Conservation (phyloP, 768 basidiomycete genomes). For the Chiua virens region DNA sequence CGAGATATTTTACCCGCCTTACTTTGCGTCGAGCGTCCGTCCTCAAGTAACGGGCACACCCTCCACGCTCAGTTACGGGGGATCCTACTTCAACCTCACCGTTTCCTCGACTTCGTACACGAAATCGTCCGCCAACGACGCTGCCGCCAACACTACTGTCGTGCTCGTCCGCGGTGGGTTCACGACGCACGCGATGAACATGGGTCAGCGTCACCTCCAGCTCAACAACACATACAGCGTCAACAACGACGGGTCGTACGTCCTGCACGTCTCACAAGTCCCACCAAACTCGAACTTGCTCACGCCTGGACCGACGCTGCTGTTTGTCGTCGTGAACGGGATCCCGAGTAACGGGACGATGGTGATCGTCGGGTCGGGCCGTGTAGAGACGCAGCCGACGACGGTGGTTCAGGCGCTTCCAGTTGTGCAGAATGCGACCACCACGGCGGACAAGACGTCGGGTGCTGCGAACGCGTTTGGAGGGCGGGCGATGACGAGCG, state of each 20-base stretch:
- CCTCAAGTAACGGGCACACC: conserved; percentile 74
- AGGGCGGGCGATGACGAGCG: not conserved
- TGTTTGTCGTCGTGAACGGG: conserved; percentile 83
- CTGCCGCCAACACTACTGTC: conserved; percentile 73
- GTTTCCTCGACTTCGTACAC: conserved; percentile 66
- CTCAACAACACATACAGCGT: conserved; percentile 86
- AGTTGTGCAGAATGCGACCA: conserved; percentile 33
- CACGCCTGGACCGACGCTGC: conserved; percentile 83
- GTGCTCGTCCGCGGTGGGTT: conserved; percentile 82
- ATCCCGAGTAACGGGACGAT: conserved; percentile 79
- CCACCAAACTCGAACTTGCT: conserved; percentile 85
- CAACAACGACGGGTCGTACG: conserved; percentile 72
- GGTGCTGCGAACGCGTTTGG: not conserved
- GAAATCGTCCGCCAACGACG: conserved; percentile 58
- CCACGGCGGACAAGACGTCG: not conserved
- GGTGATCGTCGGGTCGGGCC: conserved; percentile 78
- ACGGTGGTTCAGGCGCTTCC: conserved; percentile 41
- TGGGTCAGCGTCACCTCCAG: conserved; percentile 80
- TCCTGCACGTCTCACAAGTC: conserved; percentile 76
- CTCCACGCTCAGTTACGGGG: conserved; percentile 79
- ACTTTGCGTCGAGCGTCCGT: conserved; percentile 69
- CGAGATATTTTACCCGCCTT: conserved; percentile 90
- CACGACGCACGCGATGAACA: conserved; percentile 85
- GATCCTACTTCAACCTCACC: conserved; percentile 71
- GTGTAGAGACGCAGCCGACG: conserved; percentile 70